A percentile compares a stretch with the other conserved stretches of the same genome.
Conservation (phyloP, 768 basidiomycete genomes). For the Boletus tomentosulus region DNA sequence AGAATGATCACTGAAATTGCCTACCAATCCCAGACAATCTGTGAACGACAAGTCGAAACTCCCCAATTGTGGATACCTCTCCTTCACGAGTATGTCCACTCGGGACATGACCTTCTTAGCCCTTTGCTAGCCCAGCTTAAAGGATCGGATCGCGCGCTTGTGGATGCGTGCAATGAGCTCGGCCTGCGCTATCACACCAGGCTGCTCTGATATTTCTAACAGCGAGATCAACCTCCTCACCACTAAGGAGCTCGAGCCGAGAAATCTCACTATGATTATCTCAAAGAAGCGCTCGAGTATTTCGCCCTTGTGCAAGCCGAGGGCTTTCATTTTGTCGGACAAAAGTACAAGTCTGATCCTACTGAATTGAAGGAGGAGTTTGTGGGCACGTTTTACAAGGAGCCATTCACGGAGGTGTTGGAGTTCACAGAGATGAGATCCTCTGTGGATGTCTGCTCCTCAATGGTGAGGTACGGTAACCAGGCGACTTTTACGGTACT, state of each 20-base stretch:
- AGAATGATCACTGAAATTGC: too few relatives aligned
- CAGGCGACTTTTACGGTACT: conserved; percentile 8
- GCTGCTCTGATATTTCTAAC: background rate
- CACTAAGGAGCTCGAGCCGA: background rate
- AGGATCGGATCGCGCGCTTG: background rate
- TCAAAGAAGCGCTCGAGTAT: background rate
- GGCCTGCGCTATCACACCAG: conserved; percentile 1
- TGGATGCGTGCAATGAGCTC: conserved; percentile 1
- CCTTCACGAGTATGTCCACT: background rate
- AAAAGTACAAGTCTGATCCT: background rate
- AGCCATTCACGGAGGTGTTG: conserved; percentile 5
- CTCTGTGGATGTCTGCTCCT: background rate
- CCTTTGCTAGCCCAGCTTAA: background rate
- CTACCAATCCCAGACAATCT: background rate
- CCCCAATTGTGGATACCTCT: conserved; percentile 7
- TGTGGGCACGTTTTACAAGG: background rate
- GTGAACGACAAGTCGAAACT: background rate
- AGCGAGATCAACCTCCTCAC: background rate
- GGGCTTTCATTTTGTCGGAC: background rate
- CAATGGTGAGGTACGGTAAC: conserved; percentile 3
- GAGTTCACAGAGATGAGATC: conserved; percentile 11
- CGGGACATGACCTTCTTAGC: background rate
- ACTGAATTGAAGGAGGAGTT: background rate
- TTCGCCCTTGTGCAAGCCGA: conserved; percentile 3
- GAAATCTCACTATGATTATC: fast-evolving